phyloP scores from a whole-genome alignment of 2,329 filamentous ascomycete species.

The Pestalotiopsis fici region DNA sequence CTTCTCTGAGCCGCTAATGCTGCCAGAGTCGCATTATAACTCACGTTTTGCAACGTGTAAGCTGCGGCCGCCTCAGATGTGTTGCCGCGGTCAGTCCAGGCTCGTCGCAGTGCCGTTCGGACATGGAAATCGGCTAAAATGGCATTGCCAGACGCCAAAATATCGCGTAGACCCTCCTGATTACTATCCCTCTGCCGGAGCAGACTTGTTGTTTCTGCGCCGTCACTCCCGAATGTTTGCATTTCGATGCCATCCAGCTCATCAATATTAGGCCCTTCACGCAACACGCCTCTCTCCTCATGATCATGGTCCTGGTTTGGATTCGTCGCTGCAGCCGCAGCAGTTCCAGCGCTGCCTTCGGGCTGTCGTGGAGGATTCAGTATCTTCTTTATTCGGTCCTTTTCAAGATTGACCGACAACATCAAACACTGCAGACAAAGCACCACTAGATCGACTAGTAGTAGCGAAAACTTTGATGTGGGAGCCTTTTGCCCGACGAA shows the following conservation, averaged over 20 bases:
- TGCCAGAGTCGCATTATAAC: constrained; percentile 56
- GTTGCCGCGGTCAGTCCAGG: constrained; percentile 41
- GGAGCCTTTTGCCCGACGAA: constrained; percentile 68
- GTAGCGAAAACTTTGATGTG: constrained; percentile 54
- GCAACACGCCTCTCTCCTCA: constrained; percentile 55
- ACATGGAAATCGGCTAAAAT: constrained; percentile 56
- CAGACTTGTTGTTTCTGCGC: constrained; percentile 26
- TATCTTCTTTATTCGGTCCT: constrained; percentile 54
- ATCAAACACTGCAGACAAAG: constrained; percentile 63
- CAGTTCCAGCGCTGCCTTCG: constrained; percentile 21
- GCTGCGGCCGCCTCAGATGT: constrained; percentile 45
- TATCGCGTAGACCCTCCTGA: constrained; percentile 36
- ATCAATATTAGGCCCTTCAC: constrained; percentile 36
- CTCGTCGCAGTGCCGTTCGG: constrained; percentile 47
- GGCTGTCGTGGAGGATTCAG: constrained; percentile 36
- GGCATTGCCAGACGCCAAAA: constrained; percentile 56
- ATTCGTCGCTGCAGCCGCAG: constrained; percentile 15
- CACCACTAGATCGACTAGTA: constrained; percentile 58
- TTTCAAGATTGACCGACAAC: constrained; percentile 63
- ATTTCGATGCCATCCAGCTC: constrained; percentile 48
- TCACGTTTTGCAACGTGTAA: constrained; percentile 53
- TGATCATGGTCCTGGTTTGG: constrained; percentile 52
- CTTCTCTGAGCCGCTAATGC: constrained; percentile 48
- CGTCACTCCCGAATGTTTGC: constrained; percentile 34
- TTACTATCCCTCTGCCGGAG: constrained; percentile 21